phyloP scores from a whole-genome alignment of 176 grass and related monocot genomes.

The Avena eriantha region DNA sequence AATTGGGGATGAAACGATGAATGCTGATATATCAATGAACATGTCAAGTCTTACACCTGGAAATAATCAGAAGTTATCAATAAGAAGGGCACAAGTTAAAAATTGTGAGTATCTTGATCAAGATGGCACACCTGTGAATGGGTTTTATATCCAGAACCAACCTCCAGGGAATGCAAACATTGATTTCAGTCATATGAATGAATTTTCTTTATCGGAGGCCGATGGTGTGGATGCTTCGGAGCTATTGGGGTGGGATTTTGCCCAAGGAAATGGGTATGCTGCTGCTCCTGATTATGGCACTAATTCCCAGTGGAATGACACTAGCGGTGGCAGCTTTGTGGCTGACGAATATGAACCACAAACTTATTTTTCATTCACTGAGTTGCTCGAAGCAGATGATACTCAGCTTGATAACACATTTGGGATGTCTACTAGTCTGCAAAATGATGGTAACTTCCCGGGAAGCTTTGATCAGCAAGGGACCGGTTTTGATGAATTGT shows the following conservation, averaged over 20 bases:
- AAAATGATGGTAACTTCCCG: conserved; percentile 33
- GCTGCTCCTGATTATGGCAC: conserved; percentile 29
- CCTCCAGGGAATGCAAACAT: conserved; percentile 46
- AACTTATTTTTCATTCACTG: conserved; percentile 80
- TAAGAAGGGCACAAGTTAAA: conserved; percentile 79
- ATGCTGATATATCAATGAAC: conserved; percentile 51
- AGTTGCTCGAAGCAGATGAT: conserved; percentile 76
- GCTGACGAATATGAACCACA: conserved; percentile 64
- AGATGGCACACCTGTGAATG: conserved; percentile 30
- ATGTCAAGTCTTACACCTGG: conserved; percentile 34
- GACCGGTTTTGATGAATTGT: conserved; percentile 50
- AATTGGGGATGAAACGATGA: conserved; percentile 32
- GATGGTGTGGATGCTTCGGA: conserved; percentile 56
- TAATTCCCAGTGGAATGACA: conserved; percentile 52
- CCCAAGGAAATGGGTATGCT: conserved; percentile 55
- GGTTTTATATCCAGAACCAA: conserved; percentile 42
- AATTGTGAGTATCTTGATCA: conserved; percentile 51
- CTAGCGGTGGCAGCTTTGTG: conserved; percentile 44
- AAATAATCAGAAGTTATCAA: conserved; percentile 72
- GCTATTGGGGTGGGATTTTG: conserved; percentile 56
- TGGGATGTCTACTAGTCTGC: conserved; percentile 42
- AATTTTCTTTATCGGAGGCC: conserved; percentile 47
- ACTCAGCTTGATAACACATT: conserved; percentile 56
- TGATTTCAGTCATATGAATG: conserved; percentile 45
- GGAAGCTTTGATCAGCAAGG: conserved; percentile 46